Base-by-base conservation (phyloP, 1,284 basidiomycete species). In the Ustilago xerochloae region DNA sequence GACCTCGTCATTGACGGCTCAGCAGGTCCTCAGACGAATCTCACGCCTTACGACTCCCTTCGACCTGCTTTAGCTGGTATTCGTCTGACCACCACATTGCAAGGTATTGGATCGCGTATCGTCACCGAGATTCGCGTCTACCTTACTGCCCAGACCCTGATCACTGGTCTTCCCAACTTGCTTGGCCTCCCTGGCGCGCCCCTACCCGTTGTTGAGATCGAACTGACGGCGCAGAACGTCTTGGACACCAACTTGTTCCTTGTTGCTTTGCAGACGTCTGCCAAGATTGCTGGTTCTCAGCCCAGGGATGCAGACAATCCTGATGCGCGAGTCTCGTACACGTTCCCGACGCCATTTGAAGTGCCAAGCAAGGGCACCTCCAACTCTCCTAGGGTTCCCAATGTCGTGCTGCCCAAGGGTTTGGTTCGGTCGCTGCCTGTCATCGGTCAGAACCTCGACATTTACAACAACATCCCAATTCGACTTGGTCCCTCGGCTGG, bases 41-140 rank as follows among this genome's bases (percentile, higher is more conserved):
- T 90, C 66, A 88, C 90, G 10, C 90, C 90, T 1, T 91, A 90
- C 80, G 86, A 81, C 6, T 90, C 90, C 2, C 83, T 93, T 39
- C 83, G 86, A 49, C 87, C 87, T 5, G 90, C 88, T 1, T 85
- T 92, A 8, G 86, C 88, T 22, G 88, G 88, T 33, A 84, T 91
- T 29, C 85, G 85, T n/a, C 84, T 92, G 35, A 77, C 84, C 7
- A 87, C 89, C 2, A 85, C 85, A 46, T 82, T 91, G 41, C 75
- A 81, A 15, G 89, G 89, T 87, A 76, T 83, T 36, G 81, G 60
- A 16, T 54, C 68, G 49, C 66, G 76, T 30, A 68, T 81, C 33
- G 68, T 81, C 18, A 65, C 63, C 0, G 38, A 65, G 6, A 71
- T 83, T 62, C 58, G 70, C 16, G 64, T 74, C 26, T 75, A 63